Base-by-base conservation (phyloP, 2,329 filamentous ascomycete species). In the Botrytis paeoniae region DNA sequence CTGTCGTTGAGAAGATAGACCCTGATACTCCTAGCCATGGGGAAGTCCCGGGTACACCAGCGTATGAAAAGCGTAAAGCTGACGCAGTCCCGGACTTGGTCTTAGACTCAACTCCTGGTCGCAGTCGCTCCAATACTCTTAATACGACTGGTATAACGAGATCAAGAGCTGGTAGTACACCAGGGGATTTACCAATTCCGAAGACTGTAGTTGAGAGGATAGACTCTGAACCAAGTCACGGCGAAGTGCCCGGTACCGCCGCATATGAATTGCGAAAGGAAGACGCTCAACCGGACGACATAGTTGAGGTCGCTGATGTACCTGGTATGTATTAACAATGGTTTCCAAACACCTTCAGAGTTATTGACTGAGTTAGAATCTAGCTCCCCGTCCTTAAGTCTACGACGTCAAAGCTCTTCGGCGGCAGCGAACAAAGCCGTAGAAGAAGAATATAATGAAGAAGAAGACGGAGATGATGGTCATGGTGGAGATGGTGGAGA, bases 21-120 rank as follows among this genome's bases (percentile, higher is more conserved):
- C 77, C 75, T 3, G 83, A 86, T 75, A 83, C 85, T 78, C 85
- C 86, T 5, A 86, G 87, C 60, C 85, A 90, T 76, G 89, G 88
- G 74, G 88, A 91, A 81, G 86, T 90, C 59, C 88, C 88, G 1
- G 88, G 88, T 45, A 90, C 89, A 4, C 83, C 86, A 73, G 87
- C 88, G 6, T 87, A 89, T 78, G 81, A 85, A 61, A 83, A 85
- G 79, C 85, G 88, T 75, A 84, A 85, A 73, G 85, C 84, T 65
- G 89, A 91, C 80, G 88, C 89, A 25, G 83, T 85, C 61, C 88
- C 89, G 35, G 89, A 91, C 77, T 85, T 91, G 80, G 88, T 90
- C 76, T 85, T 89, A 64, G 77, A 72, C 80, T 45, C 71, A 62
- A 73, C 75, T 72, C 75, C 76, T 48, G 70, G 69, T 25, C 75